A percentile compares a stretch with the other conserved stretches of the same genome.
Conservation (phyloP, 768 basidiomycete genomes). For the Hortiboletus flavorubellus region DNA sequence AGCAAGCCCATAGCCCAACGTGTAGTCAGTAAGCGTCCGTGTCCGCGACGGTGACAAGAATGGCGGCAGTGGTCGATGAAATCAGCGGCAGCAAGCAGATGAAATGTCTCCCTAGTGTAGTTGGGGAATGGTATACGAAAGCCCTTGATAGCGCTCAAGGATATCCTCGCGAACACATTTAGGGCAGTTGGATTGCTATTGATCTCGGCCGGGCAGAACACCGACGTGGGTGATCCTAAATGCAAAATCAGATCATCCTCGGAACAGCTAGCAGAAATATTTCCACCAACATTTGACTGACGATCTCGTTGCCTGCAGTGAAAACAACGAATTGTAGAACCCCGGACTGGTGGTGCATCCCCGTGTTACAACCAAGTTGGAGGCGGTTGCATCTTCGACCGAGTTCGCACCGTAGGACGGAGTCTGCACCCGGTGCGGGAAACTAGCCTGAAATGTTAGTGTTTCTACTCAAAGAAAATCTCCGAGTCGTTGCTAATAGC, state of each 20-base stretch:
- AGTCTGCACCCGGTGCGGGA: background rate
- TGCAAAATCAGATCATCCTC: background rate
- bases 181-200: background rate
- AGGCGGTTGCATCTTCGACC: background rate
- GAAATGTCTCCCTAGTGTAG: background rate
- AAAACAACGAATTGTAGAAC: background rate
- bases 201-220: background rate
- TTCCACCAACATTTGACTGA: slow-evolving; percentile 2
- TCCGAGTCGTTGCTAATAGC: background rate
- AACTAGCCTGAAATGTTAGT: background rate
- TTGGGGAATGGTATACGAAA: slow-evolving; percentile 3
- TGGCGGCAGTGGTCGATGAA: background rate
- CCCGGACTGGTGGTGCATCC: background rate
- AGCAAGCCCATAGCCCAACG: slow-evolving; percentile 4
- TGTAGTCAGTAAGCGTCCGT: slow-evolving; percentile 7
- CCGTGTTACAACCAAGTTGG: background rate
- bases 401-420: background rate
- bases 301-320: slow-evolving; percentile 6
- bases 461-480: background rate
- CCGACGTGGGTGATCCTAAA: slow-evolving; percentile 3
- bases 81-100: background rate
- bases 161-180: background rate
- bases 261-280: background rate
- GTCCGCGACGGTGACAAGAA: background rate
- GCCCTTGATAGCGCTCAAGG: background rate